A percentile compares a stretch with the other conserved stretches of the same genome.
phyloP scores from a whole-genome alignment of 495 filamentous ascomycete species.

The Podospora comata region DNA sequence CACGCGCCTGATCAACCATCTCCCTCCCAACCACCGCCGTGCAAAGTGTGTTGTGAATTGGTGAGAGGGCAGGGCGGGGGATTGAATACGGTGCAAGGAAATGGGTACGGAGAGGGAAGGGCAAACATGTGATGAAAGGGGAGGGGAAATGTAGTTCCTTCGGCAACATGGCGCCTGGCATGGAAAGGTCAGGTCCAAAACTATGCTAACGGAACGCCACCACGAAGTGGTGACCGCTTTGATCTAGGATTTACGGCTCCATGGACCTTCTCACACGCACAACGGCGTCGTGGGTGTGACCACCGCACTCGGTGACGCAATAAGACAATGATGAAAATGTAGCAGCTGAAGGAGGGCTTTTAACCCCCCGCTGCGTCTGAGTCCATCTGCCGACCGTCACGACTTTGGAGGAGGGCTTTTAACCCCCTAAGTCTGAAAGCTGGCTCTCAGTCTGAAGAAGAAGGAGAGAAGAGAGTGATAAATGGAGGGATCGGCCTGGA shows the following conservation, averaged over 20 bases:
- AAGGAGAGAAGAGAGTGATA: not conserved
- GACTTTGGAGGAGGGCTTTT: not conserved
- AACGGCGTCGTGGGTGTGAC: too few relatives aligned
- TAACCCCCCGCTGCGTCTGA: constrained; percentile 12
- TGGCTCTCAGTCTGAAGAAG: not conserved
- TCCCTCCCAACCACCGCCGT: not conserved
- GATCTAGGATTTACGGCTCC: too few relatives aligned
- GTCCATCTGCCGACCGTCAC: not conserved
- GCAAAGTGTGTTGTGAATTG: not conserved
- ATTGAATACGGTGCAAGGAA: too few relatives aligned
- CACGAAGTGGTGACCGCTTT: too few relatives aligned
- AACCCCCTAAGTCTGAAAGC: not conserved
- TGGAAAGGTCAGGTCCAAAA: too few relatives aligned
- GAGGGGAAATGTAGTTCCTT: too few relatives aligned
- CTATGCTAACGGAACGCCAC: too few relatives aligned
- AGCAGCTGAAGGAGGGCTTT: constrained; percentile 1
- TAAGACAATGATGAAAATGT: not conserved
- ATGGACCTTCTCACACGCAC: too few relatives aligned
- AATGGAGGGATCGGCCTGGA: not conserved
- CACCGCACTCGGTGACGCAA: too few relatives aligned
- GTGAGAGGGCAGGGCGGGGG: not conserved
- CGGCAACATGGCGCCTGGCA: too few relatives aligned
- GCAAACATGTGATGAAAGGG: too few relatives aligned
- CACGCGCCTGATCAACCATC: not conserved
- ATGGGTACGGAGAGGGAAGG: too few relatives aligned